Conservation (phyloP, 306 rosid genomes). For the Oxytropis ochrocephala region DNA sequence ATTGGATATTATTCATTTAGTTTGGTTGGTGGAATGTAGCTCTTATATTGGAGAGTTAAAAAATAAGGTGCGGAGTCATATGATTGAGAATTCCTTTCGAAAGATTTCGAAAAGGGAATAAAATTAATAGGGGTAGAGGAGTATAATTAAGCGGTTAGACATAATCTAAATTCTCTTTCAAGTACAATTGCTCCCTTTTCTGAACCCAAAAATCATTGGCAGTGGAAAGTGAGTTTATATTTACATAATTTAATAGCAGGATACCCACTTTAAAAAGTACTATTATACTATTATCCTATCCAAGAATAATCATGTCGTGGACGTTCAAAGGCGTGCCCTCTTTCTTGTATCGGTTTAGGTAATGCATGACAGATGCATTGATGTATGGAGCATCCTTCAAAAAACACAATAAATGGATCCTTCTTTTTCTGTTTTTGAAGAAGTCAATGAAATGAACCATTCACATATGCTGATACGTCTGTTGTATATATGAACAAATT, state of each 20-base stretch:
- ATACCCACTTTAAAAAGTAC: background rate
- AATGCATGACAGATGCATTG: too few relatives aligned
- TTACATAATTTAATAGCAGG: background rate
- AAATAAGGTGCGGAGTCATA: background rate
- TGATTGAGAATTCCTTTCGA: background rate
- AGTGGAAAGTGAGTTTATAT: background rate
- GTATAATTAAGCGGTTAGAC: background rate
- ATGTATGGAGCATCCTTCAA: too few relatives aligned
- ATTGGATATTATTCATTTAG: background rate
- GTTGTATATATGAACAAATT: background rate
- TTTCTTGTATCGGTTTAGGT: too few relatives aligned
- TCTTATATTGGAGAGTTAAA: background rate
- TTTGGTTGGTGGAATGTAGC: background rate
- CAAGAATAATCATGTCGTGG: background rate
- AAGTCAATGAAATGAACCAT: background rate
- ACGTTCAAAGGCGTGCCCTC: background rate
- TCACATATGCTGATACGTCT: background rate
- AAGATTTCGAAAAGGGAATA: background rate
- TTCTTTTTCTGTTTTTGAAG: background rate
- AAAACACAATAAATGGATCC: too few relatives aligned
- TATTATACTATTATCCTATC: background rate
- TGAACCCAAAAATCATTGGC: background rate
- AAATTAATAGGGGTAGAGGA: background rate
- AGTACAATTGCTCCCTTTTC: background rate
- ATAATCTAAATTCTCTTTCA: background rate